A percentile compares a stretch with the other conserved stretches of the same genome.
These are phyloP conservation scores for Wickerhamiella occidentalis DNA, from an alignment of 805 yeast species.

Conservation along the genomic window DNA sequence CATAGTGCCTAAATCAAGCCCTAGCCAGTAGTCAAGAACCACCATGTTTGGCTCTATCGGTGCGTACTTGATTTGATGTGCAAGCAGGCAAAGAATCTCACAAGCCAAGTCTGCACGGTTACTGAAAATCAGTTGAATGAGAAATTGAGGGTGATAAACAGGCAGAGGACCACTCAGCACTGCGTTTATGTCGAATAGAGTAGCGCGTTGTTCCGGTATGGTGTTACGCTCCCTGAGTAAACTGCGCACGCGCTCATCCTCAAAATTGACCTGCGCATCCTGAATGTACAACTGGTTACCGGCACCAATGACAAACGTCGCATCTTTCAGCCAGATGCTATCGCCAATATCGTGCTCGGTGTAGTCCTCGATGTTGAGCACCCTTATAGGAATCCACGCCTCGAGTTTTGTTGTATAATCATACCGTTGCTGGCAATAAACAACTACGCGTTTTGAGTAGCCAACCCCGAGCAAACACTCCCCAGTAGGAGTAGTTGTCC, in stretches of 20 bases:
- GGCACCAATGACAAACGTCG: conserved; percentile 67
- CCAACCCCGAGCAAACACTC: conserved; percentile 76
- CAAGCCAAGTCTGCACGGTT: conserved; percentile 47
- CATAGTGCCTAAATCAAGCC: conserved; percentile 2
- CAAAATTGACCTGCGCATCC: conserved; percentile 51
- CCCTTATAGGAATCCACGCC: conserved; percentile 62
- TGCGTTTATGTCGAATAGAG: conserved; percentile 55
- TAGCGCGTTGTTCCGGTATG: conserved; percentile 15
- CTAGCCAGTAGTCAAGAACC: conserved; percentile 32
- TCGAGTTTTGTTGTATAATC: conserved; percentile 78
- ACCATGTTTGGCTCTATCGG: conserved; percentile 16
- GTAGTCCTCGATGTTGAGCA: conserved; percentile 53
- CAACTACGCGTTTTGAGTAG: conserved; percentile 45
- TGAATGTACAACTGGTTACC: conserved; percentile 84
- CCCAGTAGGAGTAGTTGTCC: conserved; percentile 60
- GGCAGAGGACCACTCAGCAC: conserved; percentile 85
- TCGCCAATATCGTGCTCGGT: conserved; percentile 82
- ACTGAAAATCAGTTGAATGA: conserved; percentile 62
- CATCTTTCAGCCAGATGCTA: conserved; percentile 73
- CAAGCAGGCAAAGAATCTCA: conserved; percentile 43
- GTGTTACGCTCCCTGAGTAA: conserved; percentile 44
- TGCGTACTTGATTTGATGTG: conserved; percentile 37
- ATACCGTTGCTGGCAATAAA: conserved; percentile 73
- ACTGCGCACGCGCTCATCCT: conserved; percentile 39
- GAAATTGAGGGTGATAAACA: conserved; percentile 78